These are phyloP conservation scores for Clavispora asparagi DNA, from an alignment of 805 yeast genomes.

Conservation along the genomic window DNA sequence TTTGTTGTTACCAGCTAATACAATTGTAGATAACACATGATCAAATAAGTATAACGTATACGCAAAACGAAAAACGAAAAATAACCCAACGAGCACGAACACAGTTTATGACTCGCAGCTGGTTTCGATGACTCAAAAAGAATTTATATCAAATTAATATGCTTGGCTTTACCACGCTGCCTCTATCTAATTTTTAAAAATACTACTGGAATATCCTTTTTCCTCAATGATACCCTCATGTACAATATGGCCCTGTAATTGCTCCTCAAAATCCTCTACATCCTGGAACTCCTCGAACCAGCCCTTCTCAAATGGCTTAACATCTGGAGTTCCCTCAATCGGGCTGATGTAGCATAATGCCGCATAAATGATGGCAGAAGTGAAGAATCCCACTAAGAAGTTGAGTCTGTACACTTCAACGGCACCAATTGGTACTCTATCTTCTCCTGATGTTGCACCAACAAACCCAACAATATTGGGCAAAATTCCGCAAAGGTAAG, in stretches of 20 bases:
- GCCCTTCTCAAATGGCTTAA: constrained; percentile 42
- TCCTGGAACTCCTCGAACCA: constrained; percentile 63
- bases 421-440: constrained; percentile 71
- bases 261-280: constrained; percentile 57
- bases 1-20: no score
- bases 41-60: no score
- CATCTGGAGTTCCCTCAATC: constrained; percentile 31
- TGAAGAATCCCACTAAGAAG: constrained; percentile 70
- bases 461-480: constrained; percentile 88
- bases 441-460: constrained; percentile 68
- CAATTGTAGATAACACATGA: no score
- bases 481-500: constrained; percentile 73
- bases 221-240: constrained; percentile 14
- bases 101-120: no score
- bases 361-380: constrained; percentile 53
- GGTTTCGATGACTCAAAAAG: no score
- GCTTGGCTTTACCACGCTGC: no score
- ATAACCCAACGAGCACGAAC: no score
- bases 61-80: no score
- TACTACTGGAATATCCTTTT: not conserved
- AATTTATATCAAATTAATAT: no score
- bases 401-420: constrained; percentile 65
- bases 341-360: constrained; percentile 51
- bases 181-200: not conserved
- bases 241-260: constrained; percentile 25